Base-by-base conservation (phyloP, 768 basidiomycete species). In the Boletus vermiculosoides region DNA sequence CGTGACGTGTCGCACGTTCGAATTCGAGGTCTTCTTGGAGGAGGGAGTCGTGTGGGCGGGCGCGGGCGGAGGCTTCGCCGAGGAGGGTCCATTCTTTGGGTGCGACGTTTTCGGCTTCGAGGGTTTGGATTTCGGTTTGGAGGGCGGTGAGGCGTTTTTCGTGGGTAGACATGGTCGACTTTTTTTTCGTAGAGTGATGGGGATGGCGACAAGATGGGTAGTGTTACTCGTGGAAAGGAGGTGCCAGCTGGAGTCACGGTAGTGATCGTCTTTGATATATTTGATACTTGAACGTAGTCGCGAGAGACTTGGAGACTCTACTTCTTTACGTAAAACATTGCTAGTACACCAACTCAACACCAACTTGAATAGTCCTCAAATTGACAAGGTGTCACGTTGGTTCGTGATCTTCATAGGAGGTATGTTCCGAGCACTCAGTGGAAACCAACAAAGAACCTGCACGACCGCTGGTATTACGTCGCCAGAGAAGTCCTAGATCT, bases 1-100 rank as follows among this genome's bases (percentile, higher is more conserved):
- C 87, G 20, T 86, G 80, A 73, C 94, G 96, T 76, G 87, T 84
- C 23, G 87, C 84, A 30, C 93, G 87, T 58, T 98, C 97, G 61
- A 94, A 98, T 55, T 98, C 96, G 31, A 99, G 81, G 71, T 97
- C 92, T 69, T 98, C 91, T 70, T 92, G 92, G 13, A 99, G 80
- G 20, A 98, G 78, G 10, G 91, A 90, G 71, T 99, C 94, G 69
- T 92, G 85, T 5, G 97, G 96, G 50, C 97, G 82, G 42, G 86
- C 73, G 40, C 87, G 83, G 7, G 93, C 83, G 22, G 83, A 83
- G 33, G 93, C 92, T 73, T 98, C 96, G 47, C 97, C 95, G 78
- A 91, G 83, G 30, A 97, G 79, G 7, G 87, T 86, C 97, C 97
- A 99, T 58, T 92, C 87, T 73, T 98, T 98, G 50, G 84, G 80